phyloP scores from a whole-genome alignment of 306 rosid genomes.

The Coriaria nepalensis region DNA sequence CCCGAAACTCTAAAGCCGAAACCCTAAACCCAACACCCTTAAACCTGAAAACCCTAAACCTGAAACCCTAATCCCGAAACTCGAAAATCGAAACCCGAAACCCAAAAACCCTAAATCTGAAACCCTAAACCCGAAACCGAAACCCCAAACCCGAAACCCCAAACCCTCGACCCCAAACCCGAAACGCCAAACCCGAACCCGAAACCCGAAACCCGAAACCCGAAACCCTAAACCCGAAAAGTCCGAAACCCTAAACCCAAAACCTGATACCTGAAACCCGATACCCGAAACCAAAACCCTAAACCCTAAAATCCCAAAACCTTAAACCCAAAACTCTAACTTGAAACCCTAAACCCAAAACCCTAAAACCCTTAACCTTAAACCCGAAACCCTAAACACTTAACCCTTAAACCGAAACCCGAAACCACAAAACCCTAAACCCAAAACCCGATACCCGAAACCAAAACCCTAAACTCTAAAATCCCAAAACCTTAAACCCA shows the following conservation, averaged over 20 bases:
- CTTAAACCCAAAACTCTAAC: neutral
- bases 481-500: neutral
- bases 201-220: neutral
- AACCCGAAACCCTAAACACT: neutral
- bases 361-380: neutral
- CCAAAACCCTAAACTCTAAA: neutral
- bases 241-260: neutral
- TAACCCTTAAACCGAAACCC: too few species aligned
- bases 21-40: neutral
- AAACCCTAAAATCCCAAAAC: neutral
- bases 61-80: neutral
- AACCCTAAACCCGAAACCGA: neutral
- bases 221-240: neutral
- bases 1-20: slow-evolving; percentile 3
- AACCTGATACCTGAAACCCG: neutral
- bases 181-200: neutral
- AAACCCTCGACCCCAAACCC: neutral
- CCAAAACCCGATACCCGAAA: neutral
- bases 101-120: neutral
- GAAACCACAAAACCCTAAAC: neutral
- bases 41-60: neutral
- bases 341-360: neutral
- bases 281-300: neutral
- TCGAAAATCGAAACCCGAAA: neutral
- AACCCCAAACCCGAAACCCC: neutral